A percentile compares a stretch with the other conserved stretches of the same genome.
These are phyloP conservation scores for Chimonanthus salicifolius DNA, from an alignment of 164 flowering plant species.

Conservation along the genomic window DNA sequence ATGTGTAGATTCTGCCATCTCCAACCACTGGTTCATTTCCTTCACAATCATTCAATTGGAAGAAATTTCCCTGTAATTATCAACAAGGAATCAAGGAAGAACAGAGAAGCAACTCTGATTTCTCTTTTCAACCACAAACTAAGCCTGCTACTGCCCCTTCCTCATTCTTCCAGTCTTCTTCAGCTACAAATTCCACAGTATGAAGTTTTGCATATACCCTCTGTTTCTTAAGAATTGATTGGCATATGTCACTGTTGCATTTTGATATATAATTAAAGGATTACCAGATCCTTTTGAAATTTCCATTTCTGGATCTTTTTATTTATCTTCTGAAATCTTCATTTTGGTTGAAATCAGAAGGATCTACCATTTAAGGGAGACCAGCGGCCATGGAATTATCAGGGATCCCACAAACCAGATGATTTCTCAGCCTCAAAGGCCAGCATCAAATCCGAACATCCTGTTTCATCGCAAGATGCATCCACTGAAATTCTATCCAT, in stretches of 20 bases:
- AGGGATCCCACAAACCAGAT: constrained; percentile 19
- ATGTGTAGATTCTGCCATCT: constrained; percentile 53
- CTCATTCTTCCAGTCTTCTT: constrained; percentile 18
- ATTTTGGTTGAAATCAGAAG: constrained; percentile 15
- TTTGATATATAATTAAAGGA: background rate
- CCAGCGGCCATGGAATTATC: constrained; percentile 30
- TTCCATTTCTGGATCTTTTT: background rate
- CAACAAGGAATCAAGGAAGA: constrained; percentile 30
- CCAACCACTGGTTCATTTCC: constrained; percentile 62
- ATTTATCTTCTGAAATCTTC: background rate
- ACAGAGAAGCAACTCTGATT: constrained; percentile 33
- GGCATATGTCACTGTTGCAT: background rate
- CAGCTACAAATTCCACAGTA: constrained; percentile 32
- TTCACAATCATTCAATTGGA: constrained; percentile 38
- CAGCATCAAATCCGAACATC: constrained; percentile 30
- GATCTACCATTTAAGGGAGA: constrained; percentile 24
- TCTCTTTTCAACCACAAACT: constrained; percentile 60
- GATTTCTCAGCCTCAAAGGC: constrained; percentile 19
- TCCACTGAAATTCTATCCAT: constrained; percentile 32
- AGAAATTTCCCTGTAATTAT: constrained; percentile 17
- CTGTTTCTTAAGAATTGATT: background rate
- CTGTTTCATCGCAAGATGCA: constrained; percentile 17
- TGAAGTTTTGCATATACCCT: background rate
- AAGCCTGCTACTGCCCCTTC: constrained; percentile 24
- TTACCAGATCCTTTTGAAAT: background rate